Evolutionary conservation across 441 rosid species (phyloP), one percentile per base, ranked within the genome.

Genomic region (Francoa sonchifolia): DNA sequence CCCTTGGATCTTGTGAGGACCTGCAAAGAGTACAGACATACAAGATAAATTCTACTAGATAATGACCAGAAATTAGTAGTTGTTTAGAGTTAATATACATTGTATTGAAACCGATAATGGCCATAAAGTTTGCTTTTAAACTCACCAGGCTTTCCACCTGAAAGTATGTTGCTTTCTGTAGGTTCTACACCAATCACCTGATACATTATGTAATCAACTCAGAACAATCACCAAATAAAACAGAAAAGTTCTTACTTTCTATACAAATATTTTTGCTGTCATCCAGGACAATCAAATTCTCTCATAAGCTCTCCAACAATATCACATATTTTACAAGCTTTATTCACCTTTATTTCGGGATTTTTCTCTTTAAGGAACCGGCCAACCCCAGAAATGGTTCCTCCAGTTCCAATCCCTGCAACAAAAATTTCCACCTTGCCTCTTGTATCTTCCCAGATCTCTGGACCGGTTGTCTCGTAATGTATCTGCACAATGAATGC

Each of bases 1-100:
- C 54, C 98, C 98, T 69, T 89, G 95, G 74, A 89, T 89, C 68
- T 89, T 84, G 79, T 89, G 98, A 57, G 95, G 98, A 48, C 98
- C 95, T 89, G 73, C 39, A 59, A 28, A 20, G 31, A 55, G 28
- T 37, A 22, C 56, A 33, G 5, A 12, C 44, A 56, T 47, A 39
- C 33, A 41, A 23, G 50, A 48, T 17, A 21, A 7, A 31, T 36
- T 28, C 8, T 45, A 27, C 11, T 5, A 33, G 8, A 6, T 27
- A 29, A 32, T 15, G n/a, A n/a, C n/a, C n/a, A n/a, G n/a, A n/a
- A n/a, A n/a, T n/a, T n/a, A n/a, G n/a, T n/a, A n/a, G n/a, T n/a
- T n/a, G n/a, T n/a, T n/a, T n/a, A n/a, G n/a, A n/a, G n/a, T n/a
- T n/a, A n/a, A 39, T 40, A 17, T 7, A 15, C 22, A 21, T 40